Conservation (phyloP, 1,139 yeast species). For the Suhomyces coccinellae region DNA sequence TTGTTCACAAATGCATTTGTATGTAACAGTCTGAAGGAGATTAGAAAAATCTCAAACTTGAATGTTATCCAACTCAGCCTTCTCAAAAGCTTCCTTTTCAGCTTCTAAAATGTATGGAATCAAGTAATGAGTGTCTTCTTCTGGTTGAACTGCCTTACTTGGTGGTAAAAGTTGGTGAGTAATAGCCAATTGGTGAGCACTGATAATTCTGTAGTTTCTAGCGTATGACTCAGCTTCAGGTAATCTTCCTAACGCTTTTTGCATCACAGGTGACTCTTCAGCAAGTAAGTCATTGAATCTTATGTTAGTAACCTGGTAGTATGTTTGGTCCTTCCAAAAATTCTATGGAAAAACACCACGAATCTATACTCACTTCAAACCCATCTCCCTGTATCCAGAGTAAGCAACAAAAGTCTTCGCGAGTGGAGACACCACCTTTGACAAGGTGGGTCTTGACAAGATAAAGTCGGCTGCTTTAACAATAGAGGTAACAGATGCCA, state of each 20-base stretch:
- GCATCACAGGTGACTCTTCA: conserved; percentile 86
- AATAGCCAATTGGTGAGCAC: conserved; percentile 86
- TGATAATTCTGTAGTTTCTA: conserved; percentile 86
- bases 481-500: conserved; percentile 80
- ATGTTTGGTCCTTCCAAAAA: too few relatives aligned
- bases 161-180: conserved; percentile 85
- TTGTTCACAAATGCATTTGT: not conserved
- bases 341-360: too few relatives aligned
- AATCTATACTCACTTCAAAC: conserved; percentile 56
- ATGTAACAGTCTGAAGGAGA: not conserved
- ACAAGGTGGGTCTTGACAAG: conserved; percentile 75
- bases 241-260: conserved; percentile 84
- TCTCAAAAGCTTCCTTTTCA: conserved; percentile 89
- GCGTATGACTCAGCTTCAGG: conserved; percentile 84
- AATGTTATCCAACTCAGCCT: conserved; percentile 83
- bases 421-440: conserved; percentile 74
- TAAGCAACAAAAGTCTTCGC: conserved; percentile 70
- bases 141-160: conserved; percentile 73
- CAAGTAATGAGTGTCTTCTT: conserved; percentile 83
- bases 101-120: conserved; percentile 90
- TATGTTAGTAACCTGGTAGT: conserved; percentile 19
- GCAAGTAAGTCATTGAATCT: conserved; percentile 79
- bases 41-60: conserved; percentile 30
- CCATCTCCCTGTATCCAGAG: conserved; percentile 93
- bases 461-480: conserved; percentile 81